phyloP scores from a whole-genome alignment of 2,329 filamentous ascomycete species.

The Ascochyta pisi region DNA sequence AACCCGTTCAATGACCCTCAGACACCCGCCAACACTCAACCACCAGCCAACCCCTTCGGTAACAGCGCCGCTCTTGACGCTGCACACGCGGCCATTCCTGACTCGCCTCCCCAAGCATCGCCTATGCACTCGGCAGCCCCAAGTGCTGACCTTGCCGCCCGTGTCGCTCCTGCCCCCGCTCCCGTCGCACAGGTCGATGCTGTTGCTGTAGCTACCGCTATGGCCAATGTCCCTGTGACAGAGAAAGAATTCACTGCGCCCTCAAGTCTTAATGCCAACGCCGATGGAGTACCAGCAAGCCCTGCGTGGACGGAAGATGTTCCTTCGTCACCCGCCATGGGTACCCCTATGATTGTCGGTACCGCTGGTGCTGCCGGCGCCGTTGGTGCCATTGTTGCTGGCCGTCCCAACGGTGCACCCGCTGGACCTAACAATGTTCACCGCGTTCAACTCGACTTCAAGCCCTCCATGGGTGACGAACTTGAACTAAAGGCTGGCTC shows the following conservation, averaged over 20 bases:
- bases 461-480: constrained; percentile 90
- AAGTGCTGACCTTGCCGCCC: constrained; percentile 37
- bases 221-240: constrained; percentile 38
- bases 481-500: constrained; percentile 81
- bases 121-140: constrained; percentile 34
- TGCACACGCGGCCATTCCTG: constrained; percentile 36
- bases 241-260: constrained; percentile 28
- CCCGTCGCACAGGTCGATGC: constrained; percentile 44
- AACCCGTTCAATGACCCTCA: constrained; percentile 72
- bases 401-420: constrained; percentile 65
- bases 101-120: constrained; percentile 32
- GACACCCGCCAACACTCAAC: constrained; percentile 48
- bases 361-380: constrained; percentile 48
- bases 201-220: constrained; percentile 42
- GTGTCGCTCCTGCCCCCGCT: constrained; percentile 34
- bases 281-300: constrained; percentile 55
- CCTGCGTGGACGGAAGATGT: constrained; percentile 68
- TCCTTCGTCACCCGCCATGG: constrained; percentile 56
- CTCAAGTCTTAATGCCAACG: constrained; percentile 60
- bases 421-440: constrained; percentile 70
- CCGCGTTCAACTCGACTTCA: constrained; percentile 93
- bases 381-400: constrained; percentile 62
- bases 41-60: constrained; percentile 63
- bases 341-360: constrained; percentile 12
- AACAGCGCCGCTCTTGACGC: constrained; percentile 49